Percentiles rank a stretch among this genome's conserved stretches.
Conservation (phyloP, 768 basidiomycete species). For the Nidula microcarpa region DNA sequence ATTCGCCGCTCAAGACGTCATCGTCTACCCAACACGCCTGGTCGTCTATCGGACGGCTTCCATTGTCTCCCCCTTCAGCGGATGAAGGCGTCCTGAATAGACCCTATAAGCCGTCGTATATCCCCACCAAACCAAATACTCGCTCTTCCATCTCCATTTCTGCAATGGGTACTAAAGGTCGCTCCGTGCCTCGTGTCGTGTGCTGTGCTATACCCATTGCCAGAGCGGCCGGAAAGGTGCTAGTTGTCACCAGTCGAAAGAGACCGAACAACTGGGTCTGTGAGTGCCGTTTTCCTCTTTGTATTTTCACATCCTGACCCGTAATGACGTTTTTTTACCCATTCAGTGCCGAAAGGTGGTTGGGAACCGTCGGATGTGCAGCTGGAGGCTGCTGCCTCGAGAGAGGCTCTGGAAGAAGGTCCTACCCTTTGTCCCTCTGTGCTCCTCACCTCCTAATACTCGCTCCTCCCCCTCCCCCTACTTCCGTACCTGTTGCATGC, state of each 20-base stretch:
- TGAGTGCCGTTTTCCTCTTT: conserved; percentile 46
- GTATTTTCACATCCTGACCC: conserved; percentile 1
- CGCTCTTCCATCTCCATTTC: conserved; percentile 10
- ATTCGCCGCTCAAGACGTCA: conserved; percentile 4
- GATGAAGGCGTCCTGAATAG: conserved; percentile 25
- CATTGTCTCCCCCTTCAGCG: conserved; percentile 14
- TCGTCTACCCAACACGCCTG: conserved; percentile 10
- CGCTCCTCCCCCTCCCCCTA: conserved; percentile 31
- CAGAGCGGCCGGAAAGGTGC: conserved; percentile 68
- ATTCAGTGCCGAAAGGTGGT: conserved; percentile 86
- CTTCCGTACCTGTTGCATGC: conserved; percentile 17
- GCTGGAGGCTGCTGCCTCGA: conserved; percentile 83
- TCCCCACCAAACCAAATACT: conserved; percentile 8
- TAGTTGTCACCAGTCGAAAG: conserved; percentile 84
- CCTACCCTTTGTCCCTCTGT: conserved; percentile 77
- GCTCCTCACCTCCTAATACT: conserved; percentile 71
- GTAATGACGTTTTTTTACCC: conserved; percentile 1
- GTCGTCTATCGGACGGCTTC: conserved; percentile 16
- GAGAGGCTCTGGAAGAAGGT: conserved; percentile 97
- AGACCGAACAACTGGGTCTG: conserved; percentile 81
- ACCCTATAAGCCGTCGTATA: conserved; percentile 6
- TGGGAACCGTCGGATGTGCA: conserved; percentile 81
- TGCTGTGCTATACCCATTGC: conserved; percentile 89
- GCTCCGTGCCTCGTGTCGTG: conserved; percentile 78
- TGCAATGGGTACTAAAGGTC: conserved; percentile 65